Percentiles rank a stretch among this genome's conserved stretches.
Conservation (phyloP, 1,284 basidiomycete species). For the Irpex rosettiformis region DNA sequence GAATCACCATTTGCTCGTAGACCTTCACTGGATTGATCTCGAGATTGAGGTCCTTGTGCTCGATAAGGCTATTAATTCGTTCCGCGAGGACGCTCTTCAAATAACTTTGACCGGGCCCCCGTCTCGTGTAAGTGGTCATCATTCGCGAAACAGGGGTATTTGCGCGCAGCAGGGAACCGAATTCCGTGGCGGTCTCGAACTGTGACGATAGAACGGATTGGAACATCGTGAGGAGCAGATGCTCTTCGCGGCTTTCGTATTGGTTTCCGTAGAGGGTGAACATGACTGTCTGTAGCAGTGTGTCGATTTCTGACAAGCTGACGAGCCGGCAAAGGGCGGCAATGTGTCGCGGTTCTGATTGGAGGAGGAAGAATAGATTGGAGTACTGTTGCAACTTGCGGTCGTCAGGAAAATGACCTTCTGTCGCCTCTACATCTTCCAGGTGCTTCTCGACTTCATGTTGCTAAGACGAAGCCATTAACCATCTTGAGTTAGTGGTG, state of each 20-base stretch:
- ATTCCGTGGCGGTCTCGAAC: conserved; percentile 97
- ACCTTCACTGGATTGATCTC: conserved; percentile 99
- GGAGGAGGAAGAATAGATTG: conserved; percentile 97
- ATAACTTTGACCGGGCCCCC: conserved; percentile 97
- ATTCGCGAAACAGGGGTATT: conserved; percentile 99
- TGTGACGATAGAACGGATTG: conserved; percentile 97
- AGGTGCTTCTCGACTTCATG: conserved; percentile 91
- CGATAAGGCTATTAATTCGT: conserved; percentile 96
- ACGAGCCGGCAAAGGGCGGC: conserved; percentile 97
- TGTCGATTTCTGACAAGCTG: conserved; percentile 95
- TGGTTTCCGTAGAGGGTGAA: conserved; percentile 99
- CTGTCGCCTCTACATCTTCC: conserved; percentile 90
- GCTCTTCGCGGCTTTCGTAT: conserved; percentile 98
- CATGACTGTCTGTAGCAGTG: conserved; percentile 99
- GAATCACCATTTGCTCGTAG: conserved; percentile 98
- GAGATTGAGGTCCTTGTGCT: conserved; percentile 97
- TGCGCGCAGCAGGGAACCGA: conserved; percentile 93
- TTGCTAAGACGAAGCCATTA: conserved; percentile 50
- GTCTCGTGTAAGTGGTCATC: conserved; percentile 99
- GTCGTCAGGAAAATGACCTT: conserved; percentile 91
- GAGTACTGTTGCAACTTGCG: conserved; percentile 94
- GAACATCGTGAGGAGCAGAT: conserved; percentile 98
- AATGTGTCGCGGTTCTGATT: conserved; percentile 96
- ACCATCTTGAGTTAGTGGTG: conserved; percentile 4
- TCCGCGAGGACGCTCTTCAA: conserved; percentile 96